Conservation (phyloP, 2,329 filamentous ascomycete species). For the Verticillium nonalfalfae region DNA sequence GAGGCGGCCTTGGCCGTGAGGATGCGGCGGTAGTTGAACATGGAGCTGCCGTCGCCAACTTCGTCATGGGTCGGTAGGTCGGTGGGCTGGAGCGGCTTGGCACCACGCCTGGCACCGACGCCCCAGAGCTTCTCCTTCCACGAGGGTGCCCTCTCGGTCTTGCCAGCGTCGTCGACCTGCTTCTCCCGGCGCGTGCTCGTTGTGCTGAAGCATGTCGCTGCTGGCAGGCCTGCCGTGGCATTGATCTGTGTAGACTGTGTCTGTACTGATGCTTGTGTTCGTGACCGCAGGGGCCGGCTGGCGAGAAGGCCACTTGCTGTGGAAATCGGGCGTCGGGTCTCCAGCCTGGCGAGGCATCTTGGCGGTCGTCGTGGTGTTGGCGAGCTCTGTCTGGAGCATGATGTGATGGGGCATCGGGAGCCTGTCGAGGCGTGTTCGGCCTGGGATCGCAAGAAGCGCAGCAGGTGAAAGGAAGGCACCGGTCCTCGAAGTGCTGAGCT, state of each 20-base stretch:
- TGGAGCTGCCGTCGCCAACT: constrained; percentile 51
- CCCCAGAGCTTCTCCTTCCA: constrained; percentile 48
- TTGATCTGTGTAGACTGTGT: background rate
- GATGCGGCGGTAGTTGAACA: constrained; percentile 64
- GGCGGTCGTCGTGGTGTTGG: background rate
- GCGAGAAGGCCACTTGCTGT: background rate
- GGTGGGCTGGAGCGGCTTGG: constrained; percentile 43
- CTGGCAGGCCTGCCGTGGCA: constrained; percentile 1
- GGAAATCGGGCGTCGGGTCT: constrained; percentile 9
- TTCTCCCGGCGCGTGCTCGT: constrained; percentile 13
- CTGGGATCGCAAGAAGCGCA: constrained; percentile 69
- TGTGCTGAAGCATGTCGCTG: constrained; percentile 20
- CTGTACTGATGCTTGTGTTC: background rate
- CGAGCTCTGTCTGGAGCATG: background rate
- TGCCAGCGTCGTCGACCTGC: constrained; percentile 18
- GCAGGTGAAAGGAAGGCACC: constrained; percentile 50
- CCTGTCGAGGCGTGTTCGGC: constrained; percentile 38
- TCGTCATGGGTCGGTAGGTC: constrained; percentile 55
- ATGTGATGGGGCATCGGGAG: constrained; percentile 42
- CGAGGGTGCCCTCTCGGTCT: constrained; percentile 18
- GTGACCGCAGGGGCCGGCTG: background rate
- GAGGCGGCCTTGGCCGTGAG: constrained; percentile 71
- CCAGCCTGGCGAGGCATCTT: constrained; percentile 1
- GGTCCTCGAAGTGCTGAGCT: constrained; percentile 26
- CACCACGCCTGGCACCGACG: constrained; percentile 24